A percentile compares a stretch with the other conserved stretches of the same genome.
Evolutionary conservation across 2,329 filamentous ascomycete genomes (phyloP).

Genomic region (Ophiostoma sp.): DNA sequence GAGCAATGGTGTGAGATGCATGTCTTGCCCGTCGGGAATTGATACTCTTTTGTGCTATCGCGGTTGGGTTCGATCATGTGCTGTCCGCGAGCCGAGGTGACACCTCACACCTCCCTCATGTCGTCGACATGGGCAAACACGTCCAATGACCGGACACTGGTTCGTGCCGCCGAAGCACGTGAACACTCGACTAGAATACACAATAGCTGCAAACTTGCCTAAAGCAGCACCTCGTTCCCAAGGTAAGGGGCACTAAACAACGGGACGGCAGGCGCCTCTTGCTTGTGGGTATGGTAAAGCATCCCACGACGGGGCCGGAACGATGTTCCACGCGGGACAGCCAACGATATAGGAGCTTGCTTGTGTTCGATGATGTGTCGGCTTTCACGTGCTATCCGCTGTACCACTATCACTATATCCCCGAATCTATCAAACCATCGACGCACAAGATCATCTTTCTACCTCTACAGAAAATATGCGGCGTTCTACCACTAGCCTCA

Average conservation of each 20-base stretch:
- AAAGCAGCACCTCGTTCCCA: conserved; percentile 14
- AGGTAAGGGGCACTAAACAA: conserved; percentile 2
- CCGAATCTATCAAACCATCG: too few relatives aligned
- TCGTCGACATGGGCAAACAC: not conserved
- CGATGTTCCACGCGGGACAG: not conserved
- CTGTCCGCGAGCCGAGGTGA: not conserved
- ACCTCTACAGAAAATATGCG: not conserved
- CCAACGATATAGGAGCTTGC: not conserved
- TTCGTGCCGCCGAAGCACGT: not conserved
- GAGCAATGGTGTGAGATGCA: not conserved
- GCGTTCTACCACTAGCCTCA: not conserved
- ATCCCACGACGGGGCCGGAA: conserved; percentile 1
- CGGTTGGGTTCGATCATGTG: not conserved
- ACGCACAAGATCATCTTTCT: not conserved
- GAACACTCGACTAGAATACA: not conserved
- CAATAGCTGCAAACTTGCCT: not conserved
- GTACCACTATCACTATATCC: too few relatives aligned
- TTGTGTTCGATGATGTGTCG: not conserved
- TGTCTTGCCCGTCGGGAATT: conserved; percentile 9
- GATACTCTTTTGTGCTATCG: not conserved
- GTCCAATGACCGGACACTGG: not conserved
- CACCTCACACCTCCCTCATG: not conserved
- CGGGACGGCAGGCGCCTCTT: not conserved
- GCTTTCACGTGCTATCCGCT: too few relatives aligned
- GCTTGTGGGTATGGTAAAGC: not conserved